Evolutionary conservation across 306 rosid species (phyloP), one percentile per base, ranked within the genome.

Genomic region (Mucuna pruriens): DNA sequence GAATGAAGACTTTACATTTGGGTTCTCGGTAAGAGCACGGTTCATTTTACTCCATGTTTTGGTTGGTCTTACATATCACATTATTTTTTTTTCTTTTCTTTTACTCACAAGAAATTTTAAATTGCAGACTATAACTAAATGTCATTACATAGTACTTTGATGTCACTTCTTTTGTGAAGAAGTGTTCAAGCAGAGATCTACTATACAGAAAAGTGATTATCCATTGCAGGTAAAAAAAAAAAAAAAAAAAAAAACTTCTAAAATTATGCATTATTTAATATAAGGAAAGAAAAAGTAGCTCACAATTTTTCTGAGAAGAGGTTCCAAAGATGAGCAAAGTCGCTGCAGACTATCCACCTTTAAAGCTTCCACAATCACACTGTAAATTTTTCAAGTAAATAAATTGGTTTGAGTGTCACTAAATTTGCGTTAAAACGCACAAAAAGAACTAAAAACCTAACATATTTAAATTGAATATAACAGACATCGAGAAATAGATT

Each of bases 321-420:
- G 98, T 83, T 92, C 95, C 89, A 94, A 88, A 68, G 94, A 89
- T 67, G 98, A 92, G 72, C 88, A 83, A 8, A 92, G 90, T 75
- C 95, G 90, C 85, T 94, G 97, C 91, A 93, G 60, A 84, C 97
- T 90, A 85, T 94, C 97, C 51, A 92, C 94, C 90, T 94, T 94
- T 80, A 94, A 73, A 76, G 98, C 97, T 81, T 94, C 97, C 81
- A 94, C 92, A 82, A 94, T 89, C 29, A 92, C 98, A 85, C 98
- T 94, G 87, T 4, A 20, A 70, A 82, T 12, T 44, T 76, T 68
- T 76, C 6, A n/a, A 84, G 76, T n/a, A 64, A 74, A 80, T 68
- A 82, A 39, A 83, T 26, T 33, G 73, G 46, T 29, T 70, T 76
- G n/a, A 84, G 48, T 71, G 64, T 33, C 67, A 77, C 42, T 7